Conservation (phyloP, 192 early-diverging fungal species). For the Funneliformis geosporum region DNA sequence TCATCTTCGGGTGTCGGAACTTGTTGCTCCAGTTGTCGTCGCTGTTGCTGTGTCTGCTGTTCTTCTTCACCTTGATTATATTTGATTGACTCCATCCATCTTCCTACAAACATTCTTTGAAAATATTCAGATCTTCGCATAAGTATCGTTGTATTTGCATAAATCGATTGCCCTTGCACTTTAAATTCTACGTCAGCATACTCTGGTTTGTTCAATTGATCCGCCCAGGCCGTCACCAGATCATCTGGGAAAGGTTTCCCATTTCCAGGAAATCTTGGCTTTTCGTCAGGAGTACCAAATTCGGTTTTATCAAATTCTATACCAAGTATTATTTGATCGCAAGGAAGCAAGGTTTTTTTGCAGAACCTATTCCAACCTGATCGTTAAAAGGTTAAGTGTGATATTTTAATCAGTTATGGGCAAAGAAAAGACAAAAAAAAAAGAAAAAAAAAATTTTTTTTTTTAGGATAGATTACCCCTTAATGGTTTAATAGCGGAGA, state of each 20-base stretch:
- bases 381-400: background rate
- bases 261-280: background rate
- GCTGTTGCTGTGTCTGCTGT: background rate
- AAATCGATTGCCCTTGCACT: constrained; percentile 20
- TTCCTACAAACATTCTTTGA: constrained; percentile 16
- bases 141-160: constrained; percentile 22
- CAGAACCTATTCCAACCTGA: constrained; percentile 14
- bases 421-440: background rate
- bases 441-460: background rate
- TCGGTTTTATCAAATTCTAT: constrained; percentile 22
- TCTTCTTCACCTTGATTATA: background rate
- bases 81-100: constrained; percentile 7
- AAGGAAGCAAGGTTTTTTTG: constrained; percentile 7
- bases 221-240: constrained; percentile 16
- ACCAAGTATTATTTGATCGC: constrained; percentile 21
- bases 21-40: background rate
- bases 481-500: constrained; percentile 5
- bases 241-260: constrained; percentile 9
- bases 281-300: background rate
- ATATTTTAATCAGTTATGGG: background rate
- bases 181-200: constrained; percentile 24
- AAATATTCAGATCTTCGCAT: constrained; percentile 19
- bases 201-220: constrained; percentile 15
- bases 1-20: background rate
- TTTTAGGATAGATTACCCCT: constrained; percentile 17